Base-by-base conservation (phyloP, 192 early-diverging fungal genomes). In the Podila epicladia region DNA sequence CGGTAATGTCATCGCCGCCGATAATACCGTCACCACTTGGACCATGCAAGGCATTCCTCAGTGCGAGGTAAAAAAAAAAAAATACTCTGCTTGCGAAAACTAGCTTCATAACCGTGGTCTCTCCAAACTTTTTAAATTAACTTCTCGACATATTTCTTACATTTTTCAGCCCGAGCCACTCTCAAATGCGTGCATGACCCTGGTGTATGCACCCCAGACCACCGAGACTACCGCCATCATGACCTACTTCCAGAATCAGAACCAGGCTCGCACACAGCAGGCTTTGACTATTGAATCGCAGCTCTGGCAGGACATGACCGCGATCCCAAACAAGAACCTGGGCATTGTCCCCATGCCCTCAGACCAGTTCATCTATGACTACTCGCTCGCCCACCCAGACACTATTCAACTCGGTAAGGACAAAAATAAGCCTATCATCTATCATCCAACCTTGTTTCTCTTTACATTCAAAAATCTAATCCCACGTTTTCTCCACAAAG, bases 351-450 rank as follows among this genome's bases (percentile, higher is more conserved):
- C 88, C 26, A 87, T 92, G 9, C 59, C 87, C 11, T 74, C 77
- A 45, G 66, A 83, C 3, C 66, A 85, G 17, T 92, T 91, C 75
- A 91, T 94, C 32, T 94, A 94, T 73, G 80, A 89, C 74, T 94
- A 93, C 64, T 70, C 91, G 20, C 75, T 94, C n/a, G 64, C 68
- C 9, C 57, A 92, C 48, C 93, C 90, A 12, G 93, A 94, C 67
- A 74, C 84, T 11, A 94, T 92, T 17, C 66, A 72, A 11, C 92
- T 91, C 82, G 92, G 90, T 84, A 41, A 41, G 31, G 35, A 37
- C 3, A 7, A 37, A 37, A 37, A 7, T 4, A 7, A 3, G 0
- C n/a, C n/a, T n/a, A n/a, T n/a, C 35, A 37, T 7, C 41, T 41
- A 13, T 13, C 41, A 41, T 41, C 9, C 1, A 62, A 2, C 13